Conservation (phyloP, 768 basidiomycete species). For the Lyophyllum shimeji region DNA sequence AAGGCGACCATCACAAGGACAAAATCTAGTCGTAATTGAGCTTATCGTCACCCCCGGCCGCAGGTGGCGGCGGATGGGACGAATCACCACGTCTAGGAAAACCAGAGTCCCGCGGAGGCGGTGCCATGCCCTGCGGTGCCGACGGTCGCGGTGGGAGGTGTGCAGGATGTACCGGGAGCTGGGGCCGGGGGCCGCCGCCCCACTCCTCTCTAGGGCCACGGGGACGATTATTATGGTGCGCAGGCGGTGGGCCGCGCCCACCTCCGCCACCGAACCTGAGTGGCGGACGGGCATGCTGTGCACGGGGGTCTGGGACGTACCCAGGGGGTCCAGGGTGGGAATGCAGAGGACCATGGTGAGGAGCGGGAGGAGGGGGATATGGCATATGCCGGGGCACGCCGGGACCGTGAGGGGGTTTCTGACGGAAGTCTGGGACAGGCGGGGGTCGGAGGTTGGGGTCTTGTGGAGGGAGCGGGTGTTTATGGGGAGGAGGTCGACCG, state of each 20-base stretch:
- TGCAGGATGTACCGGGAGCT: constrained; percentile 6
- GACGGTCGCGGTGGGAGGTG: constrained; percentile 6
- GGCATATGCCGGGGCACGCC: constrained; percentile 18
- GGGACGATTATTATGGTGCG: neutral
- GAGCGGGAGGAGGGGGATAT: constrained; percentile 41
- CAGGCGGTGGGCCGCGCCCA: neutral
- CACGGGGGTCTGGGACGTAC: neutral
- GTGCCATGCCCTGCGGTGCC: constrained; percentile 4
- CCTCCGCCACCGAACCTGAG: neutral
- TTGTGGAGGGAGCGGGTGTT: neutral
- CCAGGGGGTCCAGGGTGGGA: neutral
- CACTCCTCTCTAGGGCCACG: neutral
- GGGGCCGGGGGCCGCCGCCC: neutral
- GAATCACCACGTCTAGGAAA: constrained; percentile 1
- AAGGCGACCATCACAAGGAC: neutral
- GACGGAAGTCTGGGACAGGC: constrained; percentile 22
- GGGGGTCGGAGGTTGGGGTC: constrained; percentile 6
- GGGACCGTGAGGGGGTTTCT: constrained; percentile 1
- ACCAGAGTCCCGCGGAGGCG: neutral
- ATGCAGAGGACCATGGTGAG: neutral
- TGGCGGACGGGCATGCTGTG: neutral
- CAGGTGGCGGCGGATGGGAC: constrained; percentile 5
- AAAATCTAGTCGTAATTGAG: constrained; percentile 20
- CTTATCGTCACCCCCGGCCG: constrained; percentile 6
- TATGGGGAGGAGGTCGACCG: constrained; percentile 13